Percentiles rank a stretch among this genome's conserved stretches.
These are phyloP conservation scores for Sporothrix curviconia DNA, from an alignment of 2,329 filamentous ascomycete species.

Conservation along the genomic window DNA sequence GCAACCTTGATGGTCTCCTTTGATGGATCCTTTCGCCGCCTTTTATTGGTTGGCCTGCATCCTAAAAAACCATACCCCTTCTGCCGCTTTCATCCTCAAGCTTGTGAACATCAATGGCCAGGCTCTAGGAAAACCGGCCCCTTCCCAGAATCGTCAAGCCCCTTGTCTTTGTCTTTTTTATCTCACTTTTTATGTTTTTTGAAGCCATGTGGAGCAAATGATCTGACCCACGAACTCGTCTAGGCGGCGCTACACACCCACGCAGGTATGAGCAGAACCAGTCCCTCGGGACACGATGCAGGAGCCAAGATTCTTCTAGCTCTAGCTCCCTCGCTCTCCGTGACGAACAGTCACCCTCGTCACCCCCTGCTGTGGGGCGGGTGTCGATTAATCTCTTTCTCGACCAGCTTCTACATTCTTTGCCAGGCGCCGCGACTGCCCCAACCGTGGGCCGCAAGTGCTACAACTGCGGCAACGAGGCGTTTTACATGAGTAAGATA, in stretches of 20 bases:
- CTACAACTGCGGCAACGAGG: conserved; percentile 78
- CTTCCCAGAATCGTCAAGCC: background rate
- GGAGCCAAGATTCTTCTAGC: background rate
- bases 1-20: conserved; percentile 20
- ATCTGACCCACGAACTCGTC: conserved; percentile 26
- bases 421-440: conserved; percentile 73
- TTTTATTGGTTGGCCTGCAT: too few relatives aligned
- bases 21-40: conserved; percentile 9
- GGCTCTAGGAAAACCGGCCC: background rate
- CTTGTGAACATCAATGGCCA: conserved; percentile 7
- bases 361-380: too few relatives aligned
- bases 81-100: background rate
- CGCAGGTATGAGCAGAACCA: conserved; percentile 54
- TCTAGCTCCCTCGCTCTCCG: too few relatives aligned
- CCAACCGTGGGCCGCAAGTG: conserved; percentile 79
- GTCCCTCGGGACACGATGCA: conserved; percentile 18
- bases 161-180: conserved; percentile 13
- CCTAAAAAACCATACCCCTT: too few relatives aligned
- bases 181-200: background rate
- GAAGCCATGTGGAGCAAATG: conserved; percentile 16
- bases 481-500: conserved; percentile 66
- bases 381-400: background rate
- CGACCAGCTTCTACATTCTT: conserved; percentile 24
- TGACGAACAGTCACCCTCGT: too few relatives aligned
- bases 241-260: conserved; percentile 69